phyloP scores from a whole-genome alignment of 2,329 filamentous ascomycete genomes.

The Parastagonospora nodorum region DNA sequence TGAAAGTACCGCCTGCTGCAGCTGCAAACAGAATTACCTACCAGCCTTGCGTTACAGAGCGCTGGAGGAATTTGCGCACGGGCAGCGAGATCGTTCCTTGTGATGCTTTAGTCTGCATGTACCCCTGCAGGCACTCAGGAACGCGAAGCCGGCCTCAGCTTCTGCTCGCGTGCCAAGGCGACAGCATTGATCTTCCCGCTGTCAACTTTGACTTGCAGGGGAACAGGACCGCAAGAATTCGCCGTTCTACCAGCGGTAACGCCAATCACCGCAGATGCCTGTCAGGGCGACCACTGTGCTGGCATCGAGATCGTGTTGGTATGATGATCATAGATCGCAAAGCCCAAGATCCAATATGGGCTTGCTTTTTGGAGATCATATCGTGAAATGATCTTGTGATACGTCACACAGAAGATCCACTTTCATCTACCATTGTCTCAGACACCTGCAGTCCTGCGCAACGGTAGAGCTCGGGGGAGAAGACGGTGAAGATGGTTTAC shows the following conservation, averaged over 20 bases:
- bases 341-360: not conserved
- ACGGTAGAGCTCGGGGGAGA: not conserved
- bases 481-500: not conserved
- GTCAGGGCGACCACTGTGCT: no score
- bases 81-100: slow-evolving; percentile 1
- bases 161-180: not conserved
- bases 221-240: not conserved
- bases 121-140: slow-evolving; percentile 1
- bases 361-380: not conserved
- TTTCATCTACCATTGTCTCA: not conserved
- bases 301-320: no score
- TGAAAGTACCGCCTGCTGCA: not conserved
- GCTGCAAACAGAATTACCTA: not conserved
- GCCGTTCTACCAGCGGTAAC: not conserved
- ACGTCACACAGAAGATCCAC: not conserved
- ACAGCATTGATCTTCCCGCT: not conserved
- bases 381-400: not conserved
- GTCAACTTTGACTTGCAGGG: slow-evolving; percentile 1
- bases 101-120: not conserved
- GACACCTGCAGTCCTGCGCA: not conserved
- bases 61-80: not conserved
- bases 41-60: slow-evolving; percentile 1
- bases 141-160: not conserved
- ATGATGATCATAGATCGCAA: no score
- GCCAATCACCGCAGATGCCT: not conserved